phyloP scores from a whole-genome alignment of 805 yeast species.

The Candida verbasci region DNA sequence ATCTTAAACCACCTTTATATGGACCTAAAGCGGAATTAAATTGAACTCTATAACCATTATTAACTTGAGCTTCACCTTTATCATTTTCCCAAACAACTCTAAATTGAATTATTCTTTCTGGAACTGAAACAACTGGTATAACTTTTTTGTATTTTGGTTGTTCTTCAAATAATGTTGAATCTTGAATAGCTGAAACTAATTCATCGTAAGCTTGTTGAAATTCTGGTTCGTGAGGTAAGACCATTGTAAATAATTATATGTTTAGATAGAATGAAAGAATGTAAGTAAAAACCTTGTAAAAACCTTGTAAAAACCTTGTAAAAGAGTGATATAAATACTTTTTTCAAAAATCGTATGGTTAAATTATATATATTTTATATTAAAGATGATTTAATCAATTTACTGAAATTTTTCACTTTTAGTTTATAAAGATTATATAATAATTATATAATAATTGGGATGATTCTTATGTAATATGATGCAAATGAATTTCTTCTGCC shows the following conservation, averaged over 20 bases:
- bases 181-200: slow-evolving; percentile 80
- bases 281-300: too few relatives aligned
- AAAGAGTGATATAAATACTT: neutral
- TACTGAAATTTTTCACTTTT: neutral
- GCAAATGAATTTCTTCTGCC: neutral
- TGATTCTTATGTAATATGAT: neutral
- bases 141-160: slow-evolving; percentile 89
- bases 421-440: neutral
- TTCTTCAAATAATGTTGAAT: slow-evolving; percentile 83
- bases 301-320: neutral
- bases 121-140: slow-evolving; percentile 85
- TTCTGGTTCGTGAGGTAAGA: slow-evolving; percentile 92
- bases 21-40: slow-evolving; percentile 98
- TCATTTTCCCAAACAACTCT: slow-evolving; percentile 98
- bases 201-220: slow-evolving; percentile 98
- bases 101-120: slow-evolving; percentile 95
- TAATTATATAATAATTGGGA: neutral
- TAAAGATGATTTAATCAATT: neutral
- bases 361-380: too few relatives aligned
- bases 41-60: slow-evolving; percentile 97
- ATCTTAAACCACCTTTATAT: slow-evolving; percentile 97
- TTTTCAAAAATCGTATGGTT: neutral
- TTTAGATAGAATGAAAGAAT: neutral
- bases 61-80: slow-evolving; percentile 84
- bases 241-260: slow-evolving; percentile 40